Evolutionary conservation across 2,329 filamentous ascomycete genomes (phyloP), one percentile per base, ranked within the genome.

Genomic region (Exophiala alcalophila): DNA sequence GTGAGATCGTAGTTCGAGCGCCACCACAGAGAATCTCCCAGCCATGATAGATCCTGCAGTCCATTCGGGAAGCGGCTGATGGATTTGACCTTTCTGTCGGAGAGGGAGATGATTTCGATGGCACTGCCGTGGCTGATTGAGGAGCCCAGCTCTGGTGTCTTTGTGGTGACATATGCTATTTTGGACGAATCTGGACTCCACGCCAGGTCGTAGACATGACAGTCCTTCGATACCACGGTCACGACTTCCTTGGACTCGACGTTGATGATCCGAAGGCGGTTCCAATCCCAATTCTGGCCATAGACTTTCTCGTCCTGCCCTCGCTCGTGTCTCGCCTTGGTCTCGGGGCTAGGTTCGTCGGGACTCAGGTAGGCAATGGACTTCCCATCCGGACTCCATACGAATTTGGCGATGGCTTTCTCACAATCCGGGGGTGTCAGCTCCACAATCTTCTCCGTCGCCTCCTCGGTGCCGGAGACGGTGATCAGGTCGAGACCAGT

Each of bases 141-240:
- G n/a, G 25, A 23, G 9, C 10, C 26, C 11, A 20, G 14, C 24
- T 40, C 37, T 10, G 37, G 37, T 15, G 20, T 31, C 11, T 33
- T 33, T 5, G 27, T 23, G 10, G 24, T 33, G 12, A 41, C 24
- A 39, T 49, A 52, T 6, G 42, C 51, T 10, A 54, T 28, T 19
- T 41, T 19, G 5, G 31, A 41, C 19, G 44, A 41, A 15, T 52
- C 49, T 10, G 51, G 51, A n/a, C 35, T 39, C 51, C 46, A 54
- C 27, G 34, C 12, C 18, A 50, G 43, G 19, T 27, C 38, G 15
- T 50, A 30, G 20, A 50, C 43, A 32, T 42, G 46, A 25, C 26
- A 18, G 11, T 32, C 29, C 24, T 15, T 16, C 4, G 37, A 32
- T 8, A 37, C 33, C 27, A 33, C 2, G 7, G 26, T 33, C 7